Base-by-base conservation (phyloP, 352 stramenopile species). In the Phytophthora quininea region DNA sequence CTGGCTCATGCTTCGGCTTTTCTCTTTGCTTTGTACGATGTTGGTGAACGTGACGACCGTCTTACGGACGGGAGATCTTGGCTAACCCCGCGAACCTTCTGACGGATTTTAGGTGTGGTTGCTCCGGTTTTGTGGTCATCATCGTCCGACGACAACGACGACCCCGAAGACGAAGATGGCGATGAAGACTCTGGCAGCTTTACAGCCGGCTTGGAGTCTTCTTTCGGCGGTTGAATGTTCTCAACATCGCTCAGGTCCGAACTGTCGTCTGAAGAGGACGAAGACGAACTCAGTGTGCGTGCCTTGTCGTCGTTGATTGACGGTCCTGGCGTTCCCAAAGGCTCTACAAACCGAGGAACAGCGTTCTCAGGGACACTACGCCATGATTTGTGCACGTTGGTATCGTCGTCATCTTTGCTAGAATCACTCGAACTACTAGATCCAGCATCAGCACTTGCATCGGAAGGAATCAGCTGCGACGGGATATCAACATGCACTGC, bases 401-500 rank as follows among this genome's bases (percentile, higher is more conserved):
- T 53, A 35, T 59, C 70, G 14, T 63, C 67, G 33, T 73, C 63
- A 35, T 69, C 62, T 31, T 74, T 69, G 14, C 89, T 76, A 4
- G 69, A 77, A 33, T 83, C 72, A 47, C 74, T 86, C 30, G 64
- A 84, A 31, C 71, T 78, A 27, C 80, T 91, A 1, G 71, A 82
- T 37, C 80, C 80, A 32, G 74, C 82, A 32, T 91, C 82, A 43
- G 74, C 82, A 55, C 76, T 83, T 15, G 62, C 62, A 62, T 90
- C 77, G 0, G 69, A 77, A 45, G 56, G 64, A 31, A 77, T 53
- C 37, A 71, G 48, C 53, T 79, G 73, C 14, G 73, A 73, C 24
- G 79, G 48, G 35, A 74, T 51, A 54, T 71, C 57, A 19, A 73
- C 29, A 37, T 59, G 53, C 27, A 67, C 29, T n/a, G 51, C 30